Evolutionary conservation across 257 asterid species (phyloP), one percentile per base, ranked within the genome.

Genomic region (Jasminum sambac): DNA sequence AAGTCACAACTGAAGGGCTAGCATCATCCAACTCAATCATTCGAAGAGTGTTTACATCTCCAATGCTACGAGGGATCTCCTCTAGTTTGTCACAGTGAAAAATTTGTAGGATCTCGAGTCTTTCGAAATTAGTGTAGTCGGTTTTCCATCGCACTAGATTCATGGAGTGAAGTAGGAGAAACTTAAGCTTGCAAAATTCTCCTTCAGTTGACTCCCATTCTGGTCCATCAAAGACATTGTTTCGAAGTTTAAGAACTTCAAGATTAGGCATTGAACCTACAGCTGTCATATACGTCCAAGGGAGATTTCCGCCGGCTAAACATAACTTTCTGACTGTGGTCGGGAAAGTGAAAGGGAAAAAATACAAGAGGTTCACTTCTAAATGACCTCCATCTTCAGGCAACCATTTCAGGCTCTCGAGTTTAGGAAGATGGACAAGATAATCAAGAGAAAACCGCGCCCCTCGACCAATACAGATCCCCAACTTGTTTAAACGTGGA

Each of bases 241-340:
- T 6, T 58, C 48, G 57, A 64, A 76, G n/a, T 70, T 76, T 76
- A 16, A 76, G 76, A 21, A 55, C 72, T 59, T 58, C 66, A 26
- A 76, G 76, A 70, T 65, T 64, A 3, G 57, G 68, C 43, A 76
- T n/a, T 10, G 69, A 46, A 37, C 80, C 80, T 39, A 69, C 11
- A 0, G 38, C 11, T 13, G 52, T 41, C 73, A 71, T 64, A 57
- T 66, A 21, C 10, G 11, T n/a, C 71, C 76, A 65, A 25, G 79
- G 63, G 36, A 75, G 36, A 36, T 5, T 11, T 11, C 64, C 58
- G 2, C 46, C 26, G 2, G 1, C 3, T 37, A 76, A 38, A 58
- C 60, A 70, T 64, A 76, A 67, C 69, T 43, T 37, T 52, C 52
- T 76, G 17, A 76, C 67, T 57, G 19, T 66, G 8, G 63, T 14